Evolutionary conservation across 1,284 basidiomycete species (phyloP).

Genomic region (Psilocybe mexicana): DNA sequence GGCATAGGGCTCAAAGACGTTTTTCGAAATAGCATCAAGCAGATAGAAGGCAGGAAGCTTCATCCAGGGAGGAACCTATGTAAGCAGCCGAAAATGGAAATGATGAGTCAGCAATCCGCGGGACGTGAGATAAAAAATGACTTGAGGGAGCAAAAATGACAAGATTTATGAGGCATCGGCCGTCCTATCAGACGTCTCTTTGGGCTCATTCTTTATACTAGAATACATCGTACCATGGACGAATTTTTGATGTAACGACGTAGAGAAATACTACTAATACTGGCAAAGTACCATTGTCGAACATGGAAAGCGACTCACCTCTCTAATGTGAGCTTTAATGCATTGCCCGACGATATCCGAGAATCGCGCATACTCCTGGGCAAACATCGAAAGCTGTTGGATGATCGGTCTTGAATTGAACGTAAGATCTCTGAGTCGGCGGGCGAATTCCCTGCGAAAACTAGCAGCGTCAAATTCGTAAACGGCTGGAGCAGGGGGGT

Average conservation of each 20-base stretch:
- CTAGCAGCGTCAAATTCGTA: conserved; percentile 69
- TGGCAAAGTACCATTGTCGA: conserved; percentile 5
- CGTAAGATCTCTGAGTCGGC: conserved; percentile 81
- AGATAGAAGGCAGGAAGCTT: conserved; percentile 95
- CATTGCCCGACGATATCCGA: conserved; percentile 86
- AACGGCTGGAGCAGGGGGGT: conserved; percentile 43
- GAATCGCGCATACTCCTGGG: conserved; percentile 82
- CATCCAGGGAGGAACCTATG: conserved; percentile 86
- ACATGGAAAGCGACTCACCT: conserved; percentile 63
- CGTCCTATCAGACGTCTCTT: conserved; percentile 33
- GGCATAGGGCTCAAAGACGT: conserved; percentile 89
- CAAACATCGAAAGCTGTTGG: conserved; percentile 91
- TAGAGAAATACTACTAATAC: conserved; percentile 19
- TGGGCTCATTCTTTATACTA: conserved; percentile 37
- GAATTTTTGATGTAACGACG: conserved; percentile 15
- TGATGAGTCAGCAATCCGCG: conserved; percentile 68
- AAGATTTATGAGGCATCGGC: conserved; percentile 24
- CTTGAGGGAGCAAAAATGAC: conserved; percentile 11
- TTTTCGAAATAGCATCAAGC: conserved; percentile 95
- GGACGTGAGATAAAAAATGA: conserved; percentile 32
- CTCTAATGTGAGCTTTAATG: conserved; percentile 84
- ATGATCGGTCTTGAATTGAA: conserved; percentile 98
- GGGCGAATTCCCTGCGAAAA: conserved; percentile 81
- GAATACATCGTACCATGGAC: conserved; percentile 31
- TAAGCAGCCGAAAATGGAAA: conserved; percentile 38